phyloP scores from a whole-genome alignment of 2,329 filamentous ascomycete genomes.

The Neofusicoccum ribis region DNA sequence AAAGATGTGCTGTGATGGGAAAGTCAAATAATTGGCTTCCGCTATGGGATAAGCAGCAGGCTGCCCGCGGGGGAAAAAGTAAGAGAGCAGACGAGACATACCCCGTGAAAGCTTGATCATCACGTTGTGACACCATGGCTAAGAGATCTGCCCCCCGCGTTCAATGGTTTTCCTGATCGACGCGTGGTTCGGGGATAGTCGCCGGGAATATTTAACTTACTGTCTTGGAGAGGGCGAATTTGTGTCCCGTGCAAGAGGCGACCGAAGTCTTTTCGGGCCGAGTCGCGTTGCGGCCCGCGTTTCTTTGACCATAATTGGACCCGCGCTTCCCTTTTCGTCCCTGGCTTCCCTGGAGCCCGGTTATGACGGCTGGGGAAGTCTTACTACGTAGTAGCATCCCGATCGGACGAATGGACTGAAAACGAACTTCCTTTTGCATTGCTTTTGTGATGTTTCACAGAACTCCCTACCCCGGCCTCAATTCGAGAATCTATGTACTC shows the following conservation, averaged over 20 bases:
- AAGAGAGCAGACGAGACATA: neutral
- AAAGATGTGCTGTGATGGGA: too few species aligned
- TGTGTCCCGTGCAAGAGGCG: neutral
- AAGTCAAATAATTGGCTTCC: too few species aligned
- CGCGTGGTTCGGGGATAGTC: neutral
- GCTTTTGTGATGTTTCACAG: too few species aligned
- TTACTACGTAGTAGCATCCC: neutral
- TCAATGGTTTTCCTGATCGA: neutral
- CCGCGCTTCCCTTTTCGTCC: neutral
- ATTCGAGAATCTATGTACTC: conserved; percentile 18
- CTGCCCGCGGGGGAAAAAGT: neutral
- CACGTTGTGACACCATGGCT: neutral
- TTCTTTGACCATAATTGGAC: neutral
- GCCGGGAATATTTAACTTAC: neutral
- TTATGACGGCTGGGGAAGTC: neutral
- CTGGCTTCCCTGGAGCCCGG: neutral
- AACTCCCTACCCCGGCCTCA: too few species aligned
- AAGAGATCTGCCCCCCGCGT: neutral
- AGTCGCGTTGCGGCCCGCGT: neutral
- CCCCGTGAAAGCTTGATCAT: too few species aligned
- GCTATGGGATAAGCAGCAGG: too few species aligned
- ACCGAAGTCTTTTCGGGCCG: neutral
- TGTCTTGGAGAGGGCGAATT: neutral
- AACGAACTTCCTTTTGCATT: too few species aligned
- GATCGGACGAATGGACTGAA: neutral